Base-by-base conservation (phyloP, 768 basidiomycete species). In the Clitopilus hobsonii region DNA sequence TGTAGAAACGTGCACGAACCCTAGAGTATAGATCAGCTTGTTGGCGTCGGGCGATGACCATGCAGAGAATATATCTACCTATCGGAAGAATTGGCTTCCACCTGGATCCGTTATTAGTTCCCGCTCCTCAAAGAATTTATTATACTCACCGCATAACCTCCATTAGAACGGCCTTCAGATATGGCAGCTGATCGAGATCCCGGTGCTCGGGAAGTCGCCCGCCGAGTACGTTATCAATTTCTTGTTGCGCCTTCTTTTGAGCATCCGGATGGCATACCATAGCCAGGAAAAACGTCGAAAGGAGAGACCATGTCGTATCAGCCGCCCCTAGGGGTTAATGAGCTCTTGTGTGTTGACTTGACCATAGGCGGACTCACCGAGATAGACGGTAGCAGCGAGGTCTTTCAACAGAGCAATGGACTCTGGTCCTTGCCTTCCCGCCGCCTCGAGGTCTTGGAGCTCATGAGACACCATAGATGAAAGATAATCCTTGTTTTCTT, bases 1-100 rank as follows among this genome's bases (percentile, higher is more conserved):
- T 1, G 53, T 54, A 5, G 60, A 54, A 18, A 54, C 41, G 56
- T 70, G 72, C 20, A 67, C 65, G 8, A 68, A 18, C 18, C 59
- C 72, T 72, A 45, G 13, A 36, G n/a, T 30, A 30, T 36, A n/a
- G 13, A n/a, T 10, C 32, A 11, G 13, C n/a, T 36, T 4, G 10
- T 36, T 36, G 29, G n/a, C n/a, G n/a, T n/a, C n/a, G n/a, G n/a
- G n/a, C 8, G n/a, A 36, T 14, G 32, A 14, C 13, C n/a, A 36
- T 11, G 3, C 8, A 4, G 3, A 10, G 32, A n/a, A 11, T 36
- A 36, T 14, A 10, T 36, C n/a, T 36, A 49, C 48, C 48, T 6
- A 49, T 5, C 16, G 48, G 48, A 49, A 23, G n/a, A 27, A 49
- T 27, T 49, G 48, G 22, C 16, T 49, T 49, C 48, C 48, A 49